Percentiles rank a stretch among this genome's conserved stretches.
These are phyloP conservation scores for Tolypocladium cylindrosporum DNA, from an alignment of 2,329 filamentous ascomycete species.

Conservation along the genomic window DNA sequence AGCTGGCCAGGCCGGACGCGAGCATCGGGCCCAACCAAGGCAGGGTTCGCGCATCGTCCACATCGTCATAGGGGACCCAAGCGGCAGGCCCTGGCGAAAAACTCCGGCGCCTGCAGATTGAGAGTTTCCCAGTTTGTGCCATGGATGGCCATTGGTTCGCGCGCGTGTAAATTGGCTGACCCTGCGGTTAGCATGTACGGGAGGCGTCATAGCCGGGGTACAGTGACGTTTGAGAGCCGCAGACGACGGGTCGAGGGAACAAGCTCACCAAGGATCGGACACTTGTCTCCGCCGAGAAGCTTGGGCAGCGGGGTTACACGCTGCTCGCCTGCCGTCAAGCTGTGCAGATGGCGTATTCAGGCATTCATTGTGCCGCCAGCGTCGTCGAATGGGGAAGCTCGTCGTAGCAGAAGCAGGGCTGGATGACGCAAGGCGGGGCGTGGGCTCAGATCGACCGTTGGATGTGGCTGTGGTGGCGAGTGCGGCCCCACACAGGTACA, in stretches of 20 bases:
- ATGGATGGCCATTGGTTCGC: neutral
- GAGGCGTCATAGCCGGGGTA: constrained; percentile 1
- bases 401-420: neutral
- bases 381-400: neutral
- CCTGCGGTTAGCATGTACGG: neutral
- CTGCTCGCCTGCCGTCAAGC: neutral
- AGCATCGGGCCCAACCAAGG: neutral
- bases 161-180: neutral
- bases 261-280: constrained; percentile 4
- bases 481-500: neutral
- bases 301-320: neutral
- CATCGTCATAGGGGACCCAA: neutral
- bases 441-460: neutral
- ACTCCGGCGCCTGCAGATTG: neutral
- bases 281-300: neutral
- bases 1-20: no score
- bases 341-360: neutral
- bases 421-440: neutral
- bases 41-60: neutral
- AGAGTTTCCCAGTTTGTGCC: neutral
- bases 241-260: neutral
- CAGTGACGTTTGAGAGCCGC: neutral
- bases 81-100: neutral
- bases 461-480: neutral
- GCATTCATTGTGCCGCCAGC: neutral